These are phyloP conservation scores for Metschnikowia picachoensis DNA, from an alignment of 805 yeast genomes.

Conservation along the genomic window DNA sequence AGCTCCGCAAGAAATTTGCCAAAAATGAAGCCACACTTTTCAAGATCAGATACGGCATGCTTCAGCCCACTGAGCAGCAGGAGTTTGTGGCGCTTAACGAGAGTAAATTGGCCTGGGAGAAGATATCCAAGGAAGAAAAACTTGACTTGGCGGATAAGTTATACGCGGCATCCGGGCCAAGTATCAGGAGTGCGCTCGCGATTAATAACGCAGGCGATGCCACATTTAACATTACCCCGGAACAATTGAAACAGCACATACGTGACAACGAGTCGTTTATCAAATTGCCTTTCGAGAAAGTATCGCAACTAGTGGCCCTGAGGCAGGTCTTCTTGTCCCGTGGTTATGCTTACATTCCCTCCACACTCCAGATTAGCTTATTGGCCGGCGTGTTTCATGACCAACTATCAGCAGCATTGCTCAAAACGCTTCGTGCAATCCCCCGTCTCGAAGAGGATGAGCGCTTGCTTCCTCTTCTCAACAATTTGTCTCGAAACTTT, in stretches of 20 bases:
- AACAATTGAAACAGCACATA: constrained; percentile 49
- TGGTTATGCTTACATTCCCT: constrained; percentile 85
- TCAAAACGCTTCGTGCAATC: constrained; percentile 67
- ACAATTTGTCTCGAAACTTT: constrained; percentile 61
- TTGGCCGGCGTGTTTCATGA: constrained; percentile 65
- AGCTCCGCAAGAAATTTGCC: constrained; percentile 73
- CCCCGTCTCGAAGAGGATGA: constrained; percentile 91
- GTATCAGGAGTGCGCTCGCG: constrained; percentile 36
- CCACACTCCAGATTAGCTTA: constrained; percentile 69
- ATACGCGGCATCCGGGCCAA: constrained; percentile 49
- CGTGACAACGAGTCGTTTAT: constrained; percentile 59
- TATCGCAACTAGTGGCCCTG: constrained; percentile 69
- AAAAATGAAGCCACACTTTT: constrained; percentile 74
- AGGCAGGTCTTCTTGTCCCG: constrained; percentile 61
- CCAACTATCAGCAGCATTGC: constrained; percentile 47
- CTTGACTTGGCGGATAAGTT: constrained; percentile 44
- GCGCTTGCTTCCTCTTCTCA: constrained; percentile 77
- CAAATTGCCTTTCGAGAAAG: constrained; percentile 84
- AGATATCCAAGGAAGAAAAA: constrained; percentile 62
- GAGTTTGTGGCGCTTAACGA: constrained; percentile 55
- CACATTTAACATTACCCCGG: constrained; percentile 37
- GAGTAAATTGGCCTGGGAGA: constrained; percentile 68
- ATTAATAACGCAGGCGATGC: constrained; percentile 27
- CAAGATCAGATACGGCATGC: constrained; percentile 61
- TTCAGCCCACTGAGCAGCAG: constrained; percentile 63